Percentiles rank a stretch among this genome's conserved stretches.
These are phyloP conservation scores for Globisporangium nagaii DNA, from an alignment of 352 stramenopile genomes.

Conservation along the genomic window DNA sequence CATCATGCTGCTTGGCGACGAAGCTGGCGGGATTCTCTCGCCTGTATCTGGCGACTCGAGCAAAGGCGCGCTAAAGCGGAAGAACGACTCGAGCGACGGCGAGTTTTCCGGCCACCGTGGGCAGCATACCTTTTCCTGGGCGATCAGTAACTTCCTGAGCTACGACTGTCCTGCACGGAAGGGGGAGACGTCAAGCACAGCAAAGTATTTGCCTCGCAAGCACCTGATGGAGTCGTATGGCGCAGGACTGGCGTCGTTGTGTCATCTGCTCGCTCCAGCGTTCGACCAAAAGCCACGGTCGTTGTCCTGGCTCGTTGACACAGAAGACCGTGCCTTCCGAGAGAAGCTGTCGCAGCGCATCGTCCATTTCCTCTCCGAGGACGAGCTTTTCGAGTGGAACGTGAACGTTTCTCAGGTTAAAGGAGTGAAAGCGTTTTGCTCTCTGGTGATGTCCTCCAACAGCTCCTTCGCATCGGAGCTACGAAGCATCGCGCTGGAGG, in stretches of 20 bases:
- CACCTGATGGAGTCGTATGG: slow-evolving; percentile 9
- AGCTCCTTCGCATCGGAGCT: slow-evolving; percentile 19
- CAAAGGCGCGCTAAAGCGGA: slow-evolving; percentile 25
- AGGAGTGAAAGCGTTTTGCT: slow-evolving; percentile 25
- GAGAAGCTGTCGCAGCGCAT: neutral
- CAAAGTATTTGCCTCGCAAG: slow-evolving; percentile 1
- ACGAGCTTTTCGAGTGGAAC: slow-evolving; percentile 6
- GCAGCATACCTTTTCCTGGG: slow-evolving; percentile 28
- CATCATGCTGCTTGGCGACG: slow-evolving; percentile 33
- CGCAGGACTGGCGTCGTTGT: slow-evolving; percentile 7
- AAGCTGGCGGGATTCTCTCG: slow-evolving; percentile 17
- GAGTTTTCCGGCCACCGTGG: neutral
- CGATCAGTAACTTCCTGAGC: slow-evolving; percentile 29
- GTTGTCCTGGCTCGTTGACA: slow-evolving; percentile 10
- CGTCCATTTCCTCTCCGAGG: neutral
- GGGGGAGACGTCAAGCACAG: neutral
- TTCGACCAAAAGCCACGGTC: neutral
- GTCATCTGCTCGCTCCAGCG: neutral
- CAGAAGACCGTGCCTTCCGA: neutral
- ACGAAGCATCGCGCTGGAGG: slow-evolving; percentile 9
- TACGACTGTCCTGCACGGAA: slow-evolving; percentile 9
- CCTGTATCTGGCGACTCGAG: neutral
- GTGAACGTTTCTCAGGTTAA: slow-evolving; percentile 9
- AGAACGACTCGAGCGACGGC: slow-evolving; percentile 12
- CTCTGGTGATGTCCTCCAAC: slow-evolving; percentile 8